These are phyloP conservation scores for Hydnomerulius pinastri DNA, from an alignment of 768 basidiomycete genomes.

Conservation along the genomic window DNA sequence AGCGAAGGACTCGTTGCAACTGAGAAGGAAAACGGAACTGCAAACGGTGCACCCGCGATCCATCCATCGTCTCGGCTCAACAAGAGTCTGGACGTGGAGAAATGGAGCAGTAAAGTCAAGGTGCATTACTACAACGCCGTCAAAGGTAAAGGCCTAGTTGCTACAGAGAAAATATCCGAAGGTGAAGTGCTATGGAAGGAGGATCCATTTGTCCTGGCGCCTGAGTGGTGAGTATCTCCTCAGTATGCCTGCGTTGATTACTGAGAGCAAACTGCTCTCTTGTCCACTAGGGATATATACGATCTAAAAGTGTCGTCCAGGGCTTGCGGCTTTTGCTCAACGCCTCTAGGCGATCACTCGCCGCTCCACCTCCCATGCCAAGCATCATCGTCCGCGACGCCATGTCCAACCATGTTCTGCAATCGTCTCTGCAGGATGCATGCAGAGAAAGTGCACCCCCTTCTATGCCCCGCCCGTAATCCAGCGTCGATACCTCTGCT, in stretches of 20 bases:
- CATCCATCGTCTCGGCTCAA: conserved; percentile 69
- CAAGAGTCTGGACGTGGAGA: conserved; percentile 57
- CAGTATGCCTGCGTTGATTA: not conserved
- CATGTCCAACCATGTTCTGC: conserved; percentile 74
- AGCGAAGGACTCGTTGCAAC: conserved; percentile 49
- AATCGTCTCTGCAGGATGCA: conserved; percentile 74
- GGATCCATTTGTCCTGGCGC: conserved; percentile 77
- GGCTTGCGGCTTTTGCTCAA: conserved; percentile 77
- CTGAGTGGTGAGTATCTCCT: conserved; percentile 64
- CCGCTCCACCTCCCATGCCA: conserved; percentile 56
- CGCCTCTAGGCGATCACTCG: conserved; percentile 49
- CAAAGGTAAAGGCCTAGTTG: conserved; percentile 86
- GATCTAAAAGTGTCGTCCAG: conserved; percentile 58
- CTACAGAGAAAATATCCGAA: conserved; percentile 61
- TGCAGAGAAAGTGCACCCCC: conserved; percentile 61
- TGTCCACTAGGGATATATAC: conserved; percentile 65
- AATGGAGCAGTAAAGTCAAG: conserved; percentile 64
- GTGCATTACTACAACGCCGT: conserved; percentile 66
- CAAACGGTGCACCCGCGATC: conserved; percentile 17
- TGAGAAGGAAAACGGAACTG: conserved; percentile 1
- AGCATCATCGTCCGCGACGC: conserved; percentile 39
- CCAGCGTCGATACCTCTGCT: conserved; percentile 64
- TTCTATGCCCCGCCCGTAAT: conserved; percentile 77
- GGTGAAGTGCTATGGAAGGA: conserved; percentile 86
- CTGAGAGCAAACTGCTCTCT: not conserved